Base-by-base conservation (phyloP, 805 yeast genomes). In the Starmerella apis region DNA sequence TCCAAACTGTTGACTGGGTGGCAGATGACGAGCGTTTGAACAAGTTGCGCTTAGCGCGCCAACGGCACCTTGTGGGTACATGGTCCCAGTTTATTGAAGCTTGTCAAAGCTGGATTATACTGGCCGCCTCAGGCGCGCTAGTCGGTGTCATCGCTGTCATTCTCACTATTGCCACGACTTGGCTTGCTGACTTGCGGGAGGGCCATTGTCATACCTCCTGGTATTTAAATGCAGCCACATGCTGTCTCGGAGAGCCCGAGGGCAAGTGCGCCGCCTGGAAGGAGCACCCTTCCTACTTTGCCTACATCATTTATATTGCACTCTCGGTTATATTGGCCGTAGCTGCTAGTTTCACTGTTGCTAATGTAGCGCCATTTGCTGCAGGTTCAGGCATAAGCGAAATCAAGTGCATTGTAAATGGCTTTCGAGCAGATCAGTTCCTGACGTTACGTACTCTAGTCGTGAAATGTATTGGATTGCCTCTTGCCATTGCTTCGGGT, bases 351-450 rank as follows among this genome's bases (percentile, higher is more conserved):
- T 62, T 73, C 13, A 61, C 87, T 31, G 95, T 94, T 42, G 72
- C 77, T 56, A 63, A 64, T 13, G 79, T 78, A 57, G 88, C 95
- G 0, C 95, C 95, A 1, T 73, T 80, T 47, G 97, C 98, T 2
- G 94, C 97, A 1, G 99, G 99, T 0, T 84, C 95, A 6, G 99
- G 99, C 0, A 94, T 92, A 46, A 83, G 96, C 14, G 99, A 92
- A 66, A 90, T 92, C 63, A 92, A 94, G 66, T 84, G 92, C 63
- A 87, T 92, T 55, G 86, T 88, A 0, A 80, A 94, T 0, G 99
- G 99, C 0, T 94, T 88, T 63, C 77, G 75, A 24, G 74, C 83
- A 70, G 74, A 78, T 23, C 86, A 83, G 3, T 92, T 90, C 59
- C 71, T 92, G 47, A 83, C 81, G 24, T 73, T 80, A 66, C 70